These are phyloP conservation scores for Eucalyptus tenuipes DNA, from an alignment of 345 rosid species.

Conservation along the genomic window DNA sequence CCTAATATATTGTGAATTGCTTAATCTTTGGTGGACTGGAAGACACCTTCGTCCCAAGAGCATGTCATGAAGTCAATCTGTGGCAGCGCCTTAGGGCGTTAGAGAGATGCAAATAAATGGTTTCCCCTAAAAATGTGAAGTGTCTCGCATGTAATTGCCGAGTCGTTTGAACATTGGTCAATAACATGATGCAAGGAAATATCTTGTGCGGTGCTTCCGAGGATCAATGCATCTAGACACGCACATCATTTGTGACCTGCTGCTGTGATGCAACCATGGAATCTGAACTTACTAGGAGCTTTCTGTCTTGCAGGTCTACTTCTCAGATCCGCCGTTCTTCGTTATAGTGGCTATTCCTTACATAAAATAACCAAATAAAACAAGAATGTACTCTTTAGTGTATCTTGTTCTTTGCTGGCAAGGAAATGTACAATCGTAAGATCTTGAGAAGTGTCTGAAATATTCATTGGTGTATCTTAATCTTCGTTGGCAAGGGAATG, in stretches of 20 bases:
- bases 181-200: not conserved
- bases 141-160: not conserved
- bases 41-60: not conserved
- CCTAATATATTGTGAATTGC: not conserved
- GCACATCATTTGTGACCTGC: not conserved
- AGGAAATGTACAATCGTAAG: not conserved
- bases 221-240: not conserved
- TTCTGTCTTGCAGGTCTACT: not conserved
- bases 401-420: not conserved
- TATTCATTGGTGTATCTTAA: not conserved
- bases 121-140: not conserved
- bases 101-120: not conserved
- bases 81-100: not conserved
- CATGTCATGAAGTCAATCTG: not conserved
- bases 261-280: not conserved
- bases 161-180: not conserved
- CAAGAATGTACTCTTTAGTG: not conserved
- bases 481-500: not conserved
- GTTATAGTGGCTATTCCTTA: not conserved
- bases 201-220: not conserved
- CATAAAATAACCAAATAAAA: not conserved
- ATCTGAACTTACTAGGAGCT: not conserved
- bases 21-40: not conserved
- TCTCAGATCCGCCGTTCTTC: not conserved
- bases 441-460: not conserved